Evolutionary conservation across 306 rosid genomes (phyloP).

Genomic region (Cucurbita argyrosperma): DNA sequence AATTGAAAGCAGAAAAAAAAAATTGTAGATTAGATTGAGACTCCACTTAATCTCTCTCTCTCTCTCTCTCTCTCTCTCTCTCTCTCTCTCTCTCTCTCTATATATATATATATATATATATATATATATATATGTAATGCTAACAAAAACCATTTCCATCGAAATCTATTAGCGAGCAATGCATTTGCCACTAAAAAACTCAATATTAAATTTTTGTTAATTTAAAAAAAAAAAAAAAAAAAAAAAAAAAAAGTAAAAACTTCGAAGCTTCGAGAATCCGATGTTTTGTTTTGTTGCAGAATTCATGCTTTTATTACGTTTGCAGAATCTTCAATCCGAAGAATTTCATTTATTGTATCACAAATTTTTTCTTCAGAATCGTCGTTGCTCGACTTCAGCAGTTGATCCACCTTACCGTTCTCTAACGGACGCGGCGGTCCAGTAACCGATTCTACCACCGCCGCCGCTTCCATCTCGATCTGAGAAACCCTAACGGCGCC

Average conservation of each 20-base stretch:
- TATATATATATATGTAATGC: neutral
- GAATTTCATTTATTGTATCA: neutral
- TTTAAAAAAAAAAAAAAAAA: neutral
- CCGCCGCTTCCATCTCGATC: conserved; percentile 64
- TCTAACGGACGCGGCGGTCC: conserved; percentile 15
- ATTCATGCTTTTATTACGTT: neutral
- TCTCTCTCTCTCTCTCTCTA: too few relatives aligned
- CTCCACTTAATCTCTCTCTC: neutral
- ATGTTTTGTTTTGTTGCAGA: neutral
- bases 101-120: too few relatives aligned
- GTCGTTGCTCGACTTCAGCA: neutral
- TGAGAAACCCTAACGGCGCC: conserved; percentile 81
- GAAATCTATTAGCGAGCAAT: neutral
- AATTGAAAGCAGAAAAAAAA: too few relatives aligned
- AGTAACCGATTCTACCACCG: conserved; percentile 19
- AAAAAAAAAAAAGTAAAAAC: neutral
- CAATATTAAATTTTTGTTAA: neutral
- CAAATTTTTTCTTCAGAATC: neutral
- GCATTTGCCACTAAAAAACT: neutral
- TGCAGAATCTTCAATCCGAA: neutral
- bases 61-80: too few relatives aligned
- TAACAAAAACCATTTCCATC: neutral
- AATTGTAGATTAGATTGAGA: too few relatives aligned
- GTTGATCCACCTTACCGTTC: neutral
- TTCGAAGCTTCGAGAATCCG: neutral